These are phyloP conservation scores for Monilinia aucupariae DNA, from an alignment of 2,329 filamentous ascomycete genomes.

Conservation along the genomic window DNA sequence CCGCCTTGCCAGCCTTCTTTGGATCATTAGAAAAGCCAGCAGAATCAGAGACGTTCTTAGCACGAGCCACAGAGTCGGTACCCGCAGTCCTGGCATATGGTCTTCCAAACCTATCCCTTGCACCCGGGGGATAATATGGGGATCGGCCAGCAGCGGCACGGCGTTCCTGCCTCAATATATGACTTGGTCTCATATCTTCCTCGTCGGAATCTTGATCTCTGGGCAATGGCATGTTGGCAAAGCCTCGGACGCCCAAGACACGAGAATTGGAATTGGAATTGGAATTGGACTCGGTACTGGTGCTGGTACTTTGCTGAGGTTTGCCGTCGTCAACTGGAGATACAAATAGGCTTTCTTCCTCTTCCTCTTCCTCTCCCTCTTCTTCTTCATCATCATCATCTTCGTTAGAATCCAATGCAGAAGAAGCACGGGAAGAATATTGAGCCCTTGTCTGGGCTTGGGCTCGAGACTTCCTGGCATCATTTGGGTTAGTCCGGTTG, in stretches of 20 bases:
- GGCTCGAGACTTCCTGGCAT: background rate
- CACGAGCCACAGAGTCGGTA: background rate
- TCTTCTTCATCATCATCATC: background rate
- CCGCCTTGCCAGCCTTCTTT: background rate
- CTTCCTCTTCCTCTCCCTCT: background rate
- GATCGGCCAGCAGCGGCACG: background rate
- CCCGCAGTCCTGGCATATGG: background rate
- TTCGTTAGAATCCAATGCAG: background rate
- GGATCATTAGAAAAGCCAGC: too few relatives aligned
- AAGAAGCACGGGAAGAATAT: background rate
- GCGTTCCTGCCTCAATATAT: background rate
- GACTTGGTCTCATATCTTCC: background rate
- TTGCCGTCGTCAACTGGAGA: background rate
- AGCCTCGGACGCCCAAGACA: background rate
- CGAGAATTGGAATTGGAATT: background rate
- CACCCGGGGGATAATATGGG: too few relatives aligned
- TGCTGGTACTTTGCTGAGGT: too few relatives aligned
- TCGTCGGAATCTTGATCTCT: constrained; percentile 7
- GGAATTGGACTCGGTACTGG: too few relatives aligned
- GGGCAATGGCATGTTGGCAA: constrained; percentile 1
- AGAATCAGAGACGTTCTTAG: too few relatives aligned
- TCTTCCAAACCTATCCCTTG: background rate
- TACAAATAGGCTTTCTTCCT: background rate
- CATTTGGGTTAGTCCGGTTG: background rate
- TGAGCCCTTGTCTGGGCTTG: background rate